Evolutionary conservation across 768 basidiomycete species (phyloP).

Genomic region (Inosperma sp.): DNA sequence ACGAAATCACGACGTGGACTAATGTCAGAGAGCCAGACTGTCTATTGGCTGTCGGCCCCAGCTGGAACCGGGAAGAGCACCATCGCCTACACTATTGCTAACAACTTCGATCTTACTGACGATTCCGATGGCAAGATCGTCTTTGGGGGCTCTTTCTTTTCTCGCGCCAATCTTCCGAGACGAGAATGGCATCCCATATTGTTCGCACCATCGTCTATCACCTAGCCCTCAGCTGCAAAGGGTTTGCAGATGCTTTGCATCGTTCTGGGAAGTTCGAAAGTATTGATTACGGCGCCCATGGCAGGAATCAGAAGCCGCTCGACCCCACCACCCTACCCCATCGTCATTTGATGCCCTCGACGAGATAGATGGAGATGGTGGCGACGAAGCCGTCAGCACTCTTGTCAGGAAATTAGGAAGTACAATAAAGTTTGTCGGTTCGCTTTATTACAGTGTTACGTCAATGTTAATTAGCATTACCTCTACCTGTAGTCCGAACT

Average conservation of each 20-base stretch:
- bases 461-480: background rate
- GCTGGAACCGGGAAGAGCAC: slow-evolving; percentile 18
- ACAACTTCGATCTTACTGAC: slow-evolving; percentile 3
- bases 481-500: too few relatives aligned
- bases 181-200: slow-evolving; percentile 8
- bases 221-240: too few relatives aligned
- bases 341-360: slow-evolving; percentile 4
- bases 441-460: background rate
- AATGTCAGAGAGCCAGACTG: slow-evolving; percentile 6
- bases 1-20: slow-evolving; percentile 16
- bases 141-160: slow-evolving; percentile 22
- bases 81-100: slow-evolving; percentile 19
- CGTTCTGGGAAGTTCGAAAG: slow-evolving; percentile 1
- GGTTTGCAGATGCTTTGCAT: slow-evolving; percentile 12
- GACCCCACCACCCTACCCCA: background rate
- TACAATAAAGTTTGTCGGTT: slow-evolving; percentile 73
- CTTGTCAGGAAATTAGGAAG: slow-evolving; percentile 92
- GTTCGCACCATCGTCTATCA: slow-evolving; percentile 17
- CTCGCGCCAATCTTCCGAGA: slow-evolving; percentile 23
- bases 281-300: background rate
- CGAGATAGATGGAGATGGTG: too few relatives aligned
- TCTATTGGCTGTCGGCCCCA: too few relatives aligned
- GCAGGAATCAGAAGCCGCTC: background rate
- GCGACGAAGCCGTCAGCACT: slow-evolving; percentile 91
- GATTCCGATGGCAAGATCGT: slow-evolving; percentile 2